Evolutionary conservation across 2,329 filamentous ascomycete genomes (phyloP).

Genomic region (Diaporthe sp.): DNA sequence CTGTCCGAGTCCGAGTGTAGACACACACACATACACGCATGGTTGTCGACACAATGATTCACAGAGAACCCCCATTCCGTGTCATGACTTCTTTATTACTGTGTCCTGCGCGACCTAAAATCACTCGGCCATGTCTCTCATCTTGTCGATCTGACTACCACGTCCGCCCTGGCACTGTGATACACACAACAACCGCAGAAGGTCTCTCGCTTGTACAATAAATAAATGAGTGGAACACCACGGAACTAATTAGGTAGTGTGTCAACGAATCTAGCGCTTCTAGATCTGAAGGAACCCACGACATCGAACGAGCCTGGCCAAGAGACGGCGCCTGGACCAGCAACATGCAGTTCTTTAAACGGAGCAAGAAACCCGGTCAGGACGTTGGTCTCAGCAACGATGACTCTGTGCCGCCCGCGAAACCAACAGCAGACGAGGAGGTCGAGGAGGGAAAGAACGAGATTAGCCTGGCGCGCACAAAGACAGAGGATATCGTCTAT

Average conservation of each 20-base stretch:
- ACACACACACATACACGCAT: no score
- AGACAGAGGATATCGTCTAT: conserved; percentile 50
- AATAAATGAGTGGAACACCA: background rate
- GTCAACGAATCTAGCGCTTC: background rate
- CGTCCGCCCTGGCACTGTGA: background rate
- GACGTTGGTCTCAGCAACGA: conserved; percentile 13
- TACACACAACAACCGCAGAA: background rate
- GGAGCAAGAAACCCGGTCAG: conserved; percentile 37
- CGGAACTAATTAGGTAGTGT: background rate
- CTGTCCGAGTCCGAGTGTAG: conserved; percentile 20
- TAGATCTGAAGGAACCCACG: no score
- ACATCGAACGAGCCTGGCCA: background rate
- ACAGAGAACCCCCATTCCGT: background rate
- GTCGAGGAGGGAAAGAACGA: conserved; percentile 31
- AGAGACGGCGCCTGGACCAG: background rate
- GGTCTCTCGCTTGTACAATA: background rate
- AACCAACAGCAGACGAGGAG: conserved; percentile 1
- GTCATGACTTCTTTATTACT: background rate
- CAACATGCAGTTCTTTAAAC: conserved; percentile 38
- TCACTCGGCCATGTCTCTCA: background rate
- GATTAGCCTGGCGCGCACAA: conserved; percentile 42
- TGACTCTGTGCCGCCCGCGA: conserved; percentile 8
- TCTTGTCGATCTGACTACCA: background rate
- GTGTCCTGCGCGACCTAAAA: background rate
- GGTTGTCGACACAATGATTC: background rate